Evolutionary conservation across 148 eudicot genomes (phyloP).

Genomic region (Diospyros kaki): DNA sequence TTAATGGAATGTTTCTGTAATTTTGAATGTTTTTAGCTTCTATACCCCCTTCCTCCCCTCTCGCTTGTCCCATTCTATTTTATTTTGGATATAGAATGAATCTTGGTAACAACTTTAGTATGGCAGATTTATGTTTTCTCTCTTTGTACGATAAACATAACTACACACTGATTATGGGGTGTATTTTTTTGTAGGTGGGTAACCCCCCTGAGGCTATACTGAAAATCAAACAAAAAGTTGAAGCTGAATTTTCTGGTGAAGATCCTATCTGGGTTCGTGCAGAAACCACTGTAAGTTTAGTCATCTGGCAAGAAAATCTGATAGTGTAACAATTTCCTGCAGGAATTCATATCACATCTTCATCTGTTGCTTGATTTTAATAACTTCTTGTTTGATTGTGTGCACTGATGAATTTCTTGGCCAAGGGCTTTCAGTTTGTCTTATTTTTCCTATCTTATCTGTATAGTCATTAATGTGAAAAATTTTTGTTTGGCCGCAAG

Average conservation of each 20-base stretch:
- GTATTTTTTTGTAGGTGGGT: constrained; percentile 33
- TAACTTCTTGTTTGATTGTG: neutral
- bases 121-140: neutral
- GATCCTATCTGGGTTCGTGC: constrained; percentile 68
- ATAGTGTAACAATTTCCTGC: neutral
- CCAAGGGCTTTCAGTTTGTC: neutral
- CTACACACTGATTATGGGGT: neutral
- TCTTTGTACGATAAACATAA: neutral
- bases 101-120: neutral
- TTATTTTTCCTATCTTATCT: neutral
- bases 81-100: neutral
- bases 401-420: neutral
- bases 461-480: neutral
- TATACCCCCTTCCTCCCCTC: neutral
- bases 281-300: constrained; percentile 54
- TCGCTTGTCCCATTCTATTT: neutral
- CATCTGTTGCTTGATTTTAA: neutral
- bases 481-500: constrained; percentile 30
- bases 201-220: constrained; percentile 55
- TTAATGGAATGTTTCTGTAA: neutral
- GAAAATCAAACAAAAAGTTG: constrained; percentile 64
- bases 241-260: constrained; percentile 64
- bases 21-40: neutral
- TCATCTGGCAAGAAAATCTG: neutral
- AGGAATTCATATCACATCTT: neutral